Evolutionary conservation across 306 rosid species (phyloP).

Genomic region (barrel medic (Medicago truncatula)): MtrunA17r5.0-ANR NC_053044.1:36790001-36790500

Average conservation of each 20-base stretch:
- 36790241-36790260: slow-evolving; percentile 31
- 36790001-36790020: slow-evolving; percentile 22
- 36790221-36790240: slow-evolving; percentile 36
- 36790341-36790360: slow-evolving; percentile 51
- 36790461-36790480: background rate
- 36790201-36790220: slow-evolving; percentile 23
- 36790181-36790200: slow-evolving; percentile 42
- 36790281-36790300: slow-evolving; percentile 32
- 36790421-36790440: slow-evolving; percentile 51
- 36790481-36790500: background rate
- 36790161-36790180: slow-evolving; percentile 36
- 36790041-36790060: background rate
- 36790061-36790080: slow-evolving; percentile 35
- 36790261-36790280: slow-evolving; percentile 46
- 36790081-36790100: slow-evolving; percentile 6
- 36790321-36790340: slow-evolving; percentile 53
- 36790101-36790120: background rate
- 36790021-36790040: slow-evolving; percentile 29
- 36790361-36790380: slow-evolving; percentile 28
- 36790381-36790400: slow-evolving; percentile 32
- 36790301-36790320: slow-evolving; percentile 56
- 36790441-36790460: slow-evolving; percentile 32
- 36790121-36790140: slow-evolving; percentile 14
- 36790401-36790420: slow-evolving; percentile 36
- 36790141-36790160: slow-evolving; percentile 15